These are phyloP conservation scores for Keithomyces neogunnii DNA, from an alignment of 2,329 filamentous ascomycete genomes.

Conservation along the genomic window DNA sequence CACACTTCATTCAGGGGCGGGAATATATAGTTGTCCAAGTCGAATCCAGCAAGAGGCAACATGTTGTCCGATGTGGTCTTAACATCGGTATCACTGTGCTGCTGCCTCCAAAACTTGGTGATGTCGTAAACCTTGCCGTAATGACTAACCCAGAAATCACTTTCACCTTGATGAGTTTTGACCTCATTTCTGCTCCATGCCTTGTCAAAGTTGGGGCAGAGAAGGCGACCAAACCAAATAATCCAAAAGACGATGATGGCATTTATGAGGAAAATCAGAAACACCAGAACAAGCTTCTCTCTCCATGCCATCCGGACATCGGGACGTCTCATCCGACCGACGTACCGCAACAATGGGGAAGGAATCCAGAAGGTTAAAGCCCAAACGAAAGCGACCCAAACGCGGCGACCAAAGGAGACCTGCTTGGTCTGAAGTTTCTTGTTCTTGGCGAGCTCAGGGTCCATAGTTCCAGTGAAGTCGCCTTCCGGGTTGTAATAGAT, in stretches of 20 bases:
- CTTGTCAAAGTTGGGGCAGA: constrained; percentile 89
- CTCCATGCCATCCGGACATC: constrained; percentile 97
- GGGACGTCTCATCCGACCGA: constrained; percentile 94
- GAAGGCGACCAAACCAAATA: constrained; percentile 69
- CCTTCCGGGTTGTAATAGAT: constrained; percentile 67
- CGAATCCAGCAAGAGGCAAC: constrained; percentile 67
- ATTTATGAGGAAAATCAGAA: constrained; percentile 77
- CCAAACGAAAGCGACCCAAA: constrained; percentile 82
- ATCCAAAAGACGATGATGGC: constrained; percentile 85
- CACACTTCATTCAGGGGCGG: constrained; percentile 71
- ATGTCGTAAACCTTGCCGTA: constrained; percentile 89
- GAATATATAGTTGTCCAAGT: constrained; percentile 79
- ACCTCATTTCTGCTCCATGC: constrained; percentile 73
- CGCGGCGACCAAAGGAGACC: constrained; percentile 54
- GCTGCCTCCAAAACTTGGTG: constrained; percentile 72
- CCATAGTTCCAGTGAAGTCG: constrained; percentile 59
- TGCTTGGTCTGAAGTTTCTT: constrained; percentile 67
- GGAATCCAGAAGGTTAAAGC: constrained; percentile 89
- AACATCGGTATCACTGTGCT: constrained; percentile 68
- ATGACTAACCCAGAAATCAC: constrained; percentile 81
- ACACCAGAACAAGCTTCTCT: constrained; percentile 80
- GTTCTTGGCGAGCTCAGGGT: constrained; percentile 68
- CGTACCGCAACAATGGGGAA: constrained; percentile 66
- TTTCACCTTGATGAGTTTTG: constrained; percentile 55
- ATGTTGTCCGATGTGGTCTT: constrained; percentile 57